A percentile compares a stretch with the other conserved stretches of the same genome.
Evolutionary conservation across 1,139 yeast species (phyloP).

Genomic region (Blastobotrys indianensis): DNA sequence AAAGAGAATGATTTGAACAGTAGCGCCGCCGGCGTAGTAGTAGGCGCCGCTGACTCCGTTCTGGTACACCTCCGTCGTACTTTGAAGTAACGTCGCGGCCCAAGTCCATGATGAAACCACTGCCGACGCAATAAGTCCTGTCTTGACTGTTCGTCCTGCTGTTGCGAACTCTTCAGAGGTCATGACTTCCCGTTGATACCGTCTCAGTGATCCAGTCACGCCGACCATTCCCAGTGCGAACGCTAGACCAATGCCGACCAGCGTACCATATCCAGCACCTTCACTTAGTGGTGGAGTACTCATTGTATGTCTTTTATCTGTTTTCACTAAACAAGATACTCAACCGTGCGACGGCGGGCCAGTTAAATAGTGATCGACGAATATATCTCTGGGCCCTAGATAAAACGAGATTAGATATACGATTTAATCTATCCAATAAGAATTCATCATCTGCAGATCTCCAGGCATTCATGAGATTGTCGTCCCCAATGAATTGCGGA

Average conservation of each 20-base stretch:
- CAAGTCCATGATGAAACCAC: conserved; percentile 93
- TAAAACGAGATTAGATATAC: no score
- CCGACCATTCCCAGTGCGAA: conserved; percentile 50
- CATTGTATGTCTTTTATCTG: background rate
- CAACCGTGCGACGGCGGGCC: no score
- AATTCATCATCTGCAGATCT: no score
- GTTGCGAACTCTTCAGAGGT: conserved; percentile 56
- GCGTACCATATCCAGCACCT: conserved; percentile 90
- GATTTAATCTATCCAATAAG: no score
- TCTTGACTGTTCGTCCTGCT: conserved; percentile 65
- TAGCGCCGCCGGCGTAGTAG: conserved; percentile 72
- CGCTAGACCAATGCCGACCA: conserved; percentile 75
- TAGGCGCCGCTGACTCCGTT: conserved; percentile 74
- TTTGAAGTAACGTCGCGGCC: conserved; percentile 79
- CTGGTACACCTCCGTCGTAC: conserved; percentile 70
- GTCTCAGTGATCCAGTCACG: conserved; percentile 45
- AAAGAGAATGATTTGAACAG: conserved; percentile 65
- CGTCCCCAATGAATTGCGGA: no score
- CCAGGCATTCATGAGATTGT: no score
- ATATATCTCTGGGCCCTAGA: no score
- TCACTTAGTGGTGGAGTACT: conserved; percentile 40
- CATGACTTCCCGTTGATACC: conserved; percentile 47
- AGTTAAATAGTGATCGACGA: no score
- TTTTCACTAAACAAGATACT: background rate
- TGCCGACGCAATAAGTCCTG: conserved; percentile 77